phyloP scores from a whole-genome alignment of 2,329 filamentous ascomycete genomes.

The Stromatinia cepivora region DNA sequence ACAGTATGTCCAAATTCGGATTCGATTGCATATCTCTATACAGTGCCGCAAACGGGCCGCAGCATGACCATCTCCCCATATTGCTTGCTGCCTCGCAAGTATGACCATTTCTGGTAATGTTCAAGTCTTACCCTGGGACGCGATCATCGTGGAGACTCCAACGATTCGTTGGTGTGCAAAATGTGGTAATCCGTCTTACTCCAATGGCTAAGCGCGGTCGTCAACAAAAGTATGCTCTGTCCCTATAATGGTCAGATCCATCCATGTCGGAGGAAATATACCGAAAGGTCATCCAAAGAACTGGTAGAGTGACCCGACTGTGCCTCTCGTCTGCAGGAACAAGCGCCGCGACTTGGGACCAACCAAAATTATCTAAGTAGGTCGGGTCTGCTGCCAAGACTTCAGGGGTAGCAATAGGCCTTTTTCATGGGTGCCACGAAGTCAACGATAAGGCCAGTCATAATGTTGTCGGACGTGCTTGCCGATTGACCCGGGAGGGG shows the following conservation, averaged over 20 bases:
- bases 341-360: constrained; percentile 31
- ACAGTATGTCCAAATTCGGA: constrained; percentile 26
- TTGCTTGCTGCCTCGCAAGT: constrained; percentile 17
- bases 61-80: constrained; percentile 19
- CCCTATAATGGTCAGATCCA: constrained; percentile 9
- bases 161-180: neutral
- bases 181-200: constrained; percentile 7
- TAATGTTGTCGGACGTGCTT: constrained; percentile 21
- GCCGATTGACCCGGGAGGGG: constrained; percentile 21
- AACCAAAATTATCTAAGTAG: constrained; percentile 17
- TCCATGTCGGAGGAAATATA: constrained; percentile 16
- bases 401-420: neutral
- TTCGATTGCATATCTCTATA: constrained; percentile 30
- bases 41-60: constrained; percentile 31
- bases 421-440: constrained; percentile 24
- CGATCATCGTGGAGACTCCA: neutral
- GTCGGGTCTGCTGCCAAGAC: constrained; percentile 10
- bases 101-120: constrained; percentile 11
- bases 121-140: neutral
- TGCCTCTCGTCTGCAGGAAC: constrained; percentile 39
- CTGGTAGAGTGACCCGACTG: constrained; percentile 27
- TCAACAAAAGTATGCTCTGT: neutral
- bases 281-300: constrained; percentile 1
- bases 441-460: constrained; percentile 23
- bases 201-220: constrained; percentile 17